Evolutionary conservation across 1,139 yeast genomes (phyloP).

Genomic region (Blastobotrys malaysiensis): DNA sequence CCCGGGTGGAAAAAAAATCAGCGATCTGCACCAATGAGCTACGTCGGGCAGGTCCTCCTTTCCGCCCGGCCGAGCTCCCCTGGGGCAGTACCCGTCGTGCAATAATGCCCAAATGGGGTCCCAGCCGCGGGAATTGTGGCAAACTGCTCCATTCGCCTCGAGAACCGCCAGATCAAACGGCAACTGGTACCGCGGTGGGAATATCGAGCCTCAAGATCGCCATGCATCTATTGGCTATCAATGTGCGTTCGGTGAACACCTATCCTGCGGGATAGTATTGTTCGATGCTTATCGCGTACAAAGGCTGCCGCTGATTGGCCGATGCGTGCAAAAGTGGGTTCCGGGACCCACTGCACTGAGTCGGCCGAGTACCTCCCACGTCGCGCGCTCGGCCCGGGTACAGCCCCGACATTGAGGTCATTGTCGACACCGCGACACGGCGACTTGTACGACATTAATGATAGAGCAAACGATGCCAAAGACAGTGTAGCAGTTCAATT

Average conservation of each 20-base stretch:
- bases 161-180: no score
- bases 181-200: no score
- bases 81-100: no score
- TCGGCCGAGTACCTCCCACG: background rate
- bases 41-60: background rate
- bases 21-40: background rate
- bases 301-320: background rate
- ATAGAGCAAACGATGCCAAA: no score
- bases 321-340: no score
- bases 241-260: slow-evolving; percentile 1
- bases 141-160: no score
- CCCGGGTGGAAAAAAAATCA: no score
- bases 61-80: background rate
- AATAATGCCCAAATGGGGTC: background rate
- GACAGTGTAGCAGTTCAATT: no score
- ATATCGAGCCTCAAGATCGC: background rate
- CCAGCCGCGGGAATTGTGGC: no score
- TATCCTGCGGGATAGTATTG: background rate
- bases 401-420: background rate
- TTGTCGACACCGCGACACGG: background rate
- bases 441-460: no score
- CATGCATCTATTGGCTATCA: background rate
- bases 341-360: background rate
- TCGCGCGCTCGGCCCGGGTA: background rate
- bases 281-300: background rate